Evolutionary conservation across 2,329 filamentous ascomycete species (phyloP).

Genomic region (Talaromyces sp.): DNA sequence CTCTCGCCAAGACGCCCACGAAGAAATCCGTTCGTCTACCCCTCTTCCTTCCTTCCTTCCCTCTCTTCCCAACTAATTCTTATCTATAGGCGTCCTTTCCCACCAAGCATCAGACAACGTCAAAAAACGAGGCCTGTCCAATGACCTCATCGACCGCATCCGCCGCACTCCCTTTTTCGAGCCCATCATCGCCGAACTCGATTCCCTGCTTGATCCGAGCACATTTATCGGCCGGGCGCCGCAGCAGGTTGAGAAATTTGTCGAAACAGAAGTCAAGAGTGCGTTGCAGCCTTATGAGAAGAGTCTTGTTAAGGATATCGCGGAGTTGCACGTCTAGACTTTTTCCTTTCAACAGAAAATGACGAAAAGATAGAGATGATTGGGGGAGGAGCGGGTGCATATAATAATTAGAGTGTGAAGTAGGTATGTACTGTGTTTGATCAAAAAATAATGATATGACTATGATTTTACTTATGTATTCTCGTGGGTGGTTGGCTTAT

Average conservation of each 20-base stretch:
- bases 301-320: not conserved
- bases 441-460: not conserved
- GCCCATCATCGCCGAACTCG: conserved; percentile 8
- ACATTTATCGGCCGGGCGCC: conserved; percentile 12
- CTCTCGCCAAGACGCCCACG: conserved; percentile 77
- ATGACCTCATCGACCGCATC: conserved; percentile 79
- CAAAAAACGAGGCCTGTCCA: conserved; percentile 68
- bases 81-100: conserved; percentile 56
- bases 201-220: conserved; percentile 1
- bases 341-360: not conserved
- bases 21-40: conserved; percentile 61
- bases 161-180: conserved; percentile 67
- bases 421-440: not conserved
- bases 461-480: not conserved
- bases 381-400: not conserved
- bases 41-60: not conserved
- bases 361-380: not conserved
- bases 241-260: conserved; percentile 2
- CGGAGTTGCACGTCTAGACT: not conserved
- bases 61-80: not conserved
- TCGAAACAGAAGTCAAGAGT: not conserved
- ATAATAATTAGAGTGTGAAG: not conserved
- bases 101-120: conserved; percentile 70
- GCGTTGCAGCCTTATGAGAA: not conserved
- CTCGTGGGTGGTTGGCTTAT: not conserved